These are phyloP conservation scores for Amylocarpus encephaloides DNA, from an alignment of 2,329 filamentous ascomycete genomes.

Conservation along the genomic window DNA sequence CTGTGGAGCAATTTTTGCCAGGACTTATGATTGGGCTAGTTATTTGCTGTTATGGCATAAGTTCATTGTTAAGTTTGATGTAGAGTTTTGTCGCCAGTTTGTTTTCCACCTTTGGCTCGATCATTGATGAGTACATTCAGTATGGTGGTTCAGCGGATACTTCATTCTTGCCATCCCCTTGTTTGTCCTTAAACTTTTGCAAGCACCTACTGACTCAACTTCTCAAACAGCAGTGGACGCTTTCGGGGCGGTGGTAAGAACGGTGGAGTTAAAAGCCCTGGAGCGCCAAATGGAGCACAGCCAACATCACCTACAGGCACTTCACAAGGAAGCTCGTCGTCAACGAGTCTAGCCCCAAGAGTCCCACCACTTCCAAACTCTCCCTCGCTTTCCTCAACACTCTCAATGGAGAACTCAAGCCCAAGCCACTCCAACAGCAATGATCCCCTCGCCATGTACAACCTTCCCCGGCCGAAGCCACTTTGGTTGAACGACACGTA, in stretches of 20 bases:
- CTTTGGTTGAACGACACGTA: conserved; percentile 70
- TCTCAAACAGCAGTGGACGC: conserved; percentile 45
- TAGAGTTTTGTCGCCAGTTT: too few relatives aligned
- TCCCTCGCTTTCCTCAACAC: conserved; percentile 58
- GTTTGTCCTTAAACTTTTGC: too few relatives aligned
- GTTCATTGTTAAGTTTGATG: too few relatives aligned
- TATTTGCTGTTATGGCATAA: too few relatives aligned
- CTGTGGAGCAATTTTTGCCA: too few relatives aligned
- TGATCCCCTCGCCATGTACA: conserved; percentile 53
- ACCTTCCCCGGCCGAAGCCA: conserved; percentile 60
- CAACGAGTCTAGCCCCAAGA: conserved; percentile 48
- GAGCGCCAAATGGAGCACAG: conserved; percentile 41
- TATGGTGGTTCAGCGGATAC: too few relatives aligned
- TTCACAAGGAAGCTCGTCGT: conserved; percentile 45
- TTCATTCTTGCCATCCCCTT: too few relatives aligned
- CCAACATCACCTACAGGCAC: conserved; percentile 40
- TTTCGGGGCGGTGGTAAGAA: conserved; percentile 51
- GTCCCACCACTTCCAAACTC: conserved; percentile 57
- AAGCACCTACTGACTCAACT: too few relatives aligned
- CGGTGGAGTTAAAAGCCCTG: conserved; percentile 47
- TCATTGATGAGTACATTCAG: too few relatives aligned
- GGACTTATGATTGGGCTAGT: too few relatives aligned
- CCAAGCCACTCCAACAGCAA: conserved; percentile 27
- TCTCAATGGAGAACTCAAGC: conserved; percentile 57
- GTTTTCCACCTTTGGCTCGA: too few relatives aligned